These are phyloP conservation scores for Trametes maxima DNA, from an alignment of 768 basidiomycete species.

Conservation along the genomic window DNA sequence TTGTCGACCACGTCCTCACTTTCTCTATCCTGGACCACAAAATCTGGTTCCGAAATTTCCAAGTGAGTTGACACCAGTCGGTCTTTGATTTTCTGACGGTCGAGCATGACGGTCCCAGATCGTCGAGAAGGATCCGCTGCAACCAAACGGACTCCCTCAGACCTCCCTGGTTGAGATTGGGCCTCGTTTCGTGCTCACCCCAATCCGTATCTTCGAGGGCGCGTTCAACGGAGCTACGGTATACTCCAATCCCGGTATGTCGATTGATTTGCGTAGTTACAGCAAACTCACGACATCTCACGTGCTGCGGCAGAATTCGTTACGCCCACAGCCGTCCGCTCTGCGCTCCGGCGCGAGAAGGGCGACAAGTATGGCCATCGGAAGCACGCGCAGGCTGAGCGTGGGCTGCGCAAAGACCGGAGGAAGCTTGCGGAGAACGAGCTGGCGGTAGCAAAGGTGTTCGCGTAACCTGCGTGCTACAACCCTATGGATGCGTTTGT, in stretches of 20 bases:
- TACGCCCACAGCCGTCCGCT: conserved; percentile 81
- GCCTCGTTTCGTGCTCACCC: conserved; percentile 94
- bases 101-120: conserved; percentile 53
- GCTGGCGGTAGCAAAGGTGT: conserved; percentile 86
- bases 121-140: conserved; percentile 89
- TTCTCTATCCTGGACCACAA: conserved; percentile 95
- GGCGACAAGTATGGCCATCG: conserved; percentile 82
- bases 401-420: conserved; percentile 60
- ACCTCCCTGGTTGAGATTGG: conserved; percentile 96
- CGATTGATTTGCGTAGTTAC: not conserved
- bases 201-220: conserved; percentile 97
- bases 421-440: conserved; percentile 73
- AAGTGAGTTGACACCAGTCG: conserved; percentile 53
- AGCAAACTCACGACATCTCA: not conserved
- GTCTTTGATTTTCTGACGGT: not conserved
- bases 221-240: conserved; percentile 95
- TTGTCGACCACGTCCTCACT: conserved; percentile 96
- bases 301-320: conserved; percentile 72
- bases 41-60: conserved; percentile 99
- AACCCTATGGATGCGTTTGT: not conserved
- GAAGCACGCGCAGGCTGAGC: conserved; percentile 77
- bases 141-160: conserved; percentile 82
- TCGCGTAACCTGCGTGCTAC: conserved; percentile 53
- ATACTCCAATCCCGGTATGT: conserved; percentile 90
- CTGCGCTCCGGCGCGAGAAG: conserved; percentile 65